A percentile compares a stretch with the other conserved stretches of the same genome.
Evolutionary conservation across 108 stramenopile species (phyloP).

Genomic region (Cyclotella sp.): DNA sequence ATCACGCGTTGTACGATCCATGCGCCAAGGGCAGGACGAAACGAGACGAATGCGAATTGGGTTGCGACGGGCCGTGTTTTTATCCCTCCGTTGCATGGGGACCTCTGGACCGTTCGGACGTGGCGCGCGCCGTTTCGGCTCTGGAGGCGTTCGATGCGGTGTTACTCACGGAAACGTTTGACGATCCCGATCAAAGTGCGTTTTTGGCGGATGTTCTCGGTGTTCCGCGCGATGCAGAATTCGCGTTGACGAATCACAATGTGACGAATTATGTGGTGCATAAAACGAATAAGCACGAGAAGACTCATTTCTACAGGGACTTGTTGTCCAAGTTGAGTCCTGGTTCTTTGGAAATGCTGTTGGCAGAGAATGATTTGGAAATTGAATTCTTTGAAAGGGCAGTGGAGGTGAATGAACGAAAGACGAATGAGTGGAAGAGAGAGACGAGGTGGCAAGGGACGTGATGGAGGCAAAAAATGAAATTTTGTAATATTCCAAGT

Average conservation of each 20-base stretch:
- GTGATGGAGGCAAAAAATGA: too few relatives aligned
- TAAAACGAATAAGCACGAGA: constrained; percentile 27
- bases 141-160: constrained; percentile 34
- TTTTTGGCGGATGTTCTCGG: constrained; percentile 43
- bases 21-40: constrained; percentile 5
- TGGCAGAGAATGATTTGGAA: constrained; percentile 19
- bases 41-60: constrained; percentile 15
- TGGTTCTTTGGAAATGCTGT: constrained; percentile 7
- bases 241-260: constrained; percentile 16
- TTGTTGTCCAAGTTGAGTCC: constrained; percentile 16
- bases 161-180: constrained; percentile 32
- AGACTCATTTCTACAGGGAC: constrained; percentile 43
- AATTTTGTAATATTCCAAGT: too few relatives aligned
- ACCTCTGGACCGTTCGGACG: constrained; percentile 11
- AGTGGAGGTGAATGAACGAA: constrained; percentile 10
- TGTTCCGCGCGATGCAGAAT: constrained; percentile 36
- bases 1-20: constrained; percentile 7
- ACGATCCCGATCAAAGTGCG: constrained; percentile 24
- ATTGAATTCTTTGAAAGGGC: constrained; percentile 36
- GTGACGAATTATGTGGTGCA: constrained; percentile 19
- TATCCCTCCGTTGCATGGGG: constrained; percentile 37
- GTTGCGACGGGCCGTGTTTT: constrained; percentile 43
- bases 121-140: constrained; percentile 18
- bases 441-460: constrained; percentile 15
- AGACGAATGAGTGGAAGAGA: constrained; percentile 23